phyloP scores from a whole-genome alignment of 108 stramenopile genomes.

The Cyclotella cryptica region DNA sequence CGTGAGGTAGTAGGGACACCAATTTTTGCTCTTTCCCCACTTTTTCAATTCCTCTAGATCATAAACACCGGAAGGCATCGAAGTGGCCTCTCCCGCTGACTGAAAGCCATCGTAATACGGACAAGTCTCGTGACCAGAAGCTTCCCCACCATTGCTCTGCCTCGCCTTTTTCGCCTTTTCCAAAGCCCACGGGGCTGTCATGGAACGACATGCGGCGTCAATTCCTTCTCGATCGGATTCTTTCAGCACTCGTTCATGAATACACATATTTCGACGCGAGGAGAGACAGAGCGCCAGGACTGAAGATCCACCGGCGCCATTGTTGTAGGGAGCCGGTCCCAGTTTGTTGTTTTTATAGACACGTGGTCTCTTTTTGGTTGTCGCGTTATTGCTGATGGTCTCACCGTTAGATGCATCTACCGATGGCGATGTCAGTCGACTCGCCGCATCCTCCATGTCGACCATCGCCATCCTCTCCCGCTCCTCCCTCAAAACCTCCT shows the following conservation, averaged over 20 bases:
- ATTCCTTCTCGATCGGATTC: conserved; percentile 97
- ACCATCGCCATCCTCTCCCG: conserved; percentile 15
- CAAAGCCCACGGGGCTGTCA: conserved; percentile 98
- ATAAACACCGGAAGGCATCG: conserved; percentile 95
- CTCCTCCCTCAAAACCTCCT: conserved; percentile 70
- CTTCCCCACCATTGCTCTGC: not conserved
- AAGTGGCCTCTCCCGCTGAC: conserved; percentile 86
- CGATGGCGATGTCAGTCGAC: not conserved
- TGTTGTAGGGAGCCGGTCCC: conserved; percentile 68
- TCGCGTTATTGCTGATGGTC: conserved; percentile 2
- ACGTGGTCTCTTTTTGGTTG: conserved; percentile 13
- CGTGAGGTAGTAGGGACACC: conserved; percentile 99
- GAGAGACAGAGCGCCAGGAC: conserved; percentile 95
- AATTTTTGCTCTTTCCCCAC: conserved; percentile 88
- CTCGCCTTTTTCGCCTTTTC: conserved; percentile 66
- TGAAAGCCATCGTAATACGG: conserved; percentile 92
- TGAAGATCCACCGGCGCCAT: conserved; percentile 82
- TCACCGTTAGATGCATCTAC: conserved; percentile 5
- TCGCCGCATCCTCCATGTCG: not conserved
- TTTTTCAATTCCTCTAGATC: conserved; percentile 93
- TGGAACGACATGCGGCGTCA: conserved; percentile 95
- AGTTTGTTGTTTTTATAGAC: conserved; percentile 40
- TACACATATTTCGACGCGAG: conserved; percentile 98
- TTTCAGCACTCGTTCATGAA: conserved; percentile 94
- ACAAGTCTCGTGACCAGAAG: conserved; percentile 80